phyloP scores from a whole-genome alignment of 768 basidiomycete species.

The Hygrophoropsis aurantiaca region DNA sequence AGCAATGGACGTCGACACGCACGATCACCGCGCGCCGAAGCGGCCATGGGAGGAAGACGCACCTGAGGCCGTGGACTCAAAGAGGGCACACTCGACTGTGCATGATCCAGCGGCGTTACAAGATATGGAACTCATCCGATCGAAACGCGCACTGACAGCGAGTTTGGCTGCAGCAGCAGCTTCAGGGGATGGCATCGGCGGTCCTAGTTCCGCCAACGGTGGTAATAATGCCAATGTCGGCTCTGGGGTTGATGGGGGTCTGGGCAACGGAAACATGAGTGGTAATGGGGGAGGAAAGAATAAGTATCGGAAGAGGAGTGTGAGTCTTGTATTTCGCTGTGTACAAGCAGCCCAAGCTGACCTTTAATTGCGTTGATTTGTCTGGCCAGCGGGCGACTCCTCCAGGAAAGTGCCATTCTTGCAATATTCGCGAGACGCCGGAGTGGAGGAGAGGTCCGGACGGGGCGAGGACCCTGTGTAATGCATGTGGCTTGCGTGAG shows the following conservation, averaged over 20 bases:
- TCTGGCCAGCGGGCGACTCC: conserved; percentile 73
- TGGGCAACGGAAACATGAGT: not conserved
- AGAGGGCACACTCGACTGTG: too few species aligned
- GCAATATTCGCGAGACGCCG: conserved; percentile 85
- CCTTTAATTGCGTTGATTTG: conserved; percentile 29
- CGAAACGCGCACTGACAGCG: conserved; percentile 71
- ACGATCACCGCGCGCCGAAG: conserved; percentile 66
- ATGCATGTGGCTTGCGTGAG: conserved; percentile 84
- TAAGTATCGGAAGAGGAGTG: conserved; percentile 85
- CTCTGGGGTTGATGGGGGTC: conserved; percentile 19
- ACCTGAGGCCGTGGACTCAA: conserved; percentile 14
- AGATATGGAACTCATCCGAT: conserved; percentile 84
- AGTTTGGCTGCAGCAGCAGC: conserved; percentile 53
- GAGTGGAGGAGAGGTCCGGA: conserved; percentile 87
- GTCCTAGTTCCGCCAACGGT: conserved; percentile 18
- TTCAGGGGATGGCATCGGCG: conserved; percentile 32
- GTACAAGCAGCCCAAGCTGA: conserved; percentile 13
- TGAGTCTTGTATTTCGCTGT: conserved; percentile 41
- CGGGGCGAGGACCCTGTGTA: conserved; percentile 80
- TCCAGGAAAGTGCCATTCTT: conserved; percentile 85
- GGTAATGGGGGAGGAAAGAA: conserved; percentile 62
- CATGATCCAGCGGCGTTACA: conserved; percentile 60
- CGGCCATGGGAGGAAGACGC: conserved; percentile 74
- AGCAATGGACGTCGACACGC: conserved; percentile 28
- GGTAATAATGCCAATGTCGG: conserved; percentile 11